phyloP scores from a whole-genome alignment of 2,329 filamentous ascomycete species.

The Dryadomyces quercivorus region DNA sequence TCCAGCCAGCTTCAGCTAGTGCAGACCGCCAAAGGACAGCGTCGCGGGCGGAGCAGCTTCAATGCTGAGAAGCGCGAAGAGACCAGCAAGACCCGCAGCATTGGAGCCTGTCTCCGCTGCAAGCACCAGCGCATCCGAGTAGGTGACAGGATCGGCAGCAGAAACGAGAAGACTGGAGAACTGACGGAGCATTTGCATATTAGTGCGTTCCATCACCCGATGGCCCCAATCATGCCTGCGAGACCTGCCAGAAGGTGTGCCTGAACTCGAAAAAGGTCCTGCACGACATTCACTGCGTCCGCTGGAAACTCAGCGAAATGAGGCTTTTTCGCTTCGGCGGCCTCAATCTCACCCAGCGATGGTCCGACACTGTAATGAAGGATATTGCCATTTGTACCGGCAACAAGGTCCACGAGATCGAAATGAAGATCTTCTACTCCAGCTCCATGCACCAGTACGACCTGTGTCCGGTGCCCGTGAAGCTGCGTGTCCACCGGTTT shows the following conservation, averaged over 20 bases:
- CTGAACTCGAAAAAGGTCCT: constrained; percentile 32
- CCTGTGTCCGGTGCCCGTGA: constrained; percentile 23
- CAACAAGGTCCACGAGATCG: constrained; percentile 19
- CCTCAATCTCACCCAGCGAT: constrained; percentile 30
- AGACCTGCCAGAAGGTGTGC: constrained; percentile 25
- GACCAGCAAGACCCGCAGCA: constrained; percentile 22
- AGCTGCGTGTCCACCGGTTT: constrained; percentile 29
- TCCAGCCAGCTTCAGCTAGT: not conserved
- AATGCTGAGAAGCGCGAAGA: constrained; percentile 17
- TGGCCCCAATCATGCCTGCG: constrained; percentile 18
- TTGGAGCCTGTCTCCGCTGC: constrained; percentile 31
- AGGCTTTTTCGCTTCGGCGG: constrained; percentile 29
- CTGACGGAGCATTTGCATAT: not conserved
- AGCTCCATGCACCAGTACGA: constrained; percentile 19
- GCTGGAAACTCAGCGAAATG: constrained; percentile 29
- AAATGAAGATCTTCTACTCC: constrained; percentile 19
- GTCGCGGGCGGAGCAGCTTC: constrained; percentile 10
- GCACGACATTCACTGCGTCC: constrained; percentile 30
- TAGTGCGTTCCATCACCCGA: constrained; percentile 15
- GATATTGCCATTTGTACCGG: constrained; percentile 25
- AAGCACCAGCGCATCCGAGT: constrained; percentile 31
- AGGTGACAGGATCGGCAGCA: constrained; percentile 13
- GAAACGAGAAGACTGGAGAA: not conserved
- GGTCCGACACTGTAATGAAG: constrained; percentile 26
- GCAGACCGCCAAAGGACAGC: not conserved